A percentile compares a stretch with the other conserved stretches of the same genome.
These are phyloP conservation scores for Plantago rigida DNA, from an alignment of 305 asterid genomes.

Conservation along the genomic window DNA sequence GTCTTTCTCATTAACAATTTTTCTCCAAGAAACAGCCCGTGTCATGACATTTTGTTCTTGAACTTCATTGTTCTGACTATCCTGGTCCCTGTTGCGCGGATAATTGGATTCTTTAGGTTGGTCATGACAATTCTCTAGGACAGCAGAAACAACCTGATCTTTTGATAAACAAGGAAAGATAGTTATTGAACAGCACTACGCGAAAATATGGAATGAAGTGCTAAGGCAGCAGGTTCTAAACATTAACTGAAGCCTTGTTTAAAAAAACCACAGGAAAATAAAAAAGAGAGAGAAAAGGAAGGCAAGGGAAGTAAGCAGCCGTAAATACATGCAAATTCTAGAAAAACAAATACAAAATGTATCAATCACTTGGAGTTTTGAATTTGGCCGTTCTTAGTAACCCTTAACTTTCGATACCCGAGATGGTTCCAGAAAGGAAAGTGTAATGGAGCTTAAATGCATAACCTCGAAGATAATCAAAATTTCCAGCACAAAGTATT, in stretches of 20 bases:
- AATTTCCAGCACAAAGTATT: too few relatives aligned
- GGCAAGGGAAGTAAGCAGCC: background rate
- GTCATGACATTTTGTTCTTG: slow-evolving; percentile 37
- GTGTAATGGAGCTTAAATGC: too few relatives aligned
- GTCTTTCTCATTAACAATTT: slow-evolving; percentile 54
- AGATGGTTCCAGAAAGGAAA: too few relatives aligned
- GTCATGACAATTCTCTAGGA: slow-evolving; percentile 57
- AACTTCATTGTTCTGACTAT: slow-evolving; percentile 22
- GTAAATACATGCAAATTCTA: too few relatives aligned
- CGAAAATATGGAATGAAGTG: slow-evolving; percentile 21
- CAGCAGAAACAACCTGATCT: slow-evolving; percentile 68
- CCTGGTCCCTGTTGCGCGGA: slow-evolving; percentile 25
- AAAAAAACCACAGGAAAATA: slow-evolving; percentile 7
- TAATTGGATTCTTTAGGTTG: slow-evolving; percentile 26
- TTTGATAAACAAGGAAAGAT: slow-evolving; percentile 35
- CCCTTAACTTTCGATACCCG: too few relatives aligned
- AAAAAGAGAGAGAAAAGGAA: background rate
- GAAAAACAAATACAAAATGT: too few relatives aligned
- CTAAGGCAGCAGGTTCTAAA: slow-evolving; percentile 12
- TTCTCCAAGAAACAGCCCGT: slow-evolving; percentile 58
- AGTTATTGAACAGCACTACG: slow-evolving; percentile 28
- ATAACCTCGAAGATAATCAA: too few relatives aligned
- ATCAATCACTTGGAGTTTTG: too few relatives aligned
- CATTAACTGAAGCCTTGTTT: slow-evolving; percentile 9
- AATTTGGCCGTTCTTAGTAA: too few relatives aligned